phyloP scores from a whole-genome alignment of 2,329 filamentous ascomycete genomes.

The Dactylonectria macrodidyma region DNA sequence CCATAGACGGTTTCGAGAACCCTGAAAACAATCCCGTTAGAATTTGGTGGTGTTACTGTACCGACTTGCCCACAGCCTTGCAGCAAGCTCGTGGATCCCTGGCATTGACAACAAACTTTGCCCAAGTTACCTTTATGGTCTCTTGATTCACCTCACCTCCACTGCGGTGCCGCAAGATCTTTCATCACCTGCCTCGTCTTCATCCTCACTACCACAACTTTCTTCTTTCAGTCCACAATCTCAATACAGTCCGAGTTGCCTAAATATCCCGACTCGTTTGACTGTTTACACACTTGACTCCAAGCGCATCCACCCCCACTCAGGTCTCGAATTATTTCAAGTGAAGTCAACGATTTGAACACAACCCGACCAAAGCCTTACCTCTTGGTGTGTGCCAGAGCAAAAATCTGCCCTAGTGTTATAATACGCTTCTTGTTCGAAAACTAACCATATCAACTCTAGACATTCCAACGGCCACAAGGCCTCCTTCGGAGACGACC shows the following conservation, averaged over 20 bases:
- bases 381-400: slow-evolving; percentile 1
- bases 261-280: not conserved
- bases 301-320: slow-evolving; percentile 4
- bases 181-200: slow-evolving; percentile 1
- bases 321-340: slow-evolving; percentile 22
- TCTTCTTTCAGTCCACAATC: slow-evolving; percentile 20
- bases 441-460: slow-evolving; percentile 43
- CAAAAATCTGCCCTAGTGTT: slow-evolving; percentile 7
- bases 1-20: slow-evolving; percentile 12
- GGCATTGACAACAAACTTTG: slow-evolving; percentile 21
- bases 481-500: slow-evolving; percentile 55
- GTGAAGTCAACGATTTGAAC: not conserved
- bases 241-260: slow-evolving; percentile 14
- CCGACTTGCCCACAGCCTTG: slow-evolving; percentile 29
- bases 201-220: slow-evolving; percentile 14
- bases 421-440: slow-evolving; percentile 12
- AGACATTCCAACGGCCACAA: slow-evolving; percentile 50
- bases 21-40: slow-evolving; percentile 8
- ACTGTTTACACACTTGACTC: not conserved
- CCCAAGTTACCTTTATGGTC: slow-evolving; percentile 36
- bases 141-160: slow-evolving; percentile 11
- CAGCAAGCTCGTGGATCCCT: slow-evolving; percentile 29
- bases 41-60: slow-evolving; percentile 28
- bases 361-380: not conserved
- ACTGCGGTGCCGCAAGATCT: not conserved